Evolutionary conservation across 371 early-diverging fungal species (phyloP), one percentile per base, ranked within the genome.

Genomic region (Antonospora locustae): DNA sequence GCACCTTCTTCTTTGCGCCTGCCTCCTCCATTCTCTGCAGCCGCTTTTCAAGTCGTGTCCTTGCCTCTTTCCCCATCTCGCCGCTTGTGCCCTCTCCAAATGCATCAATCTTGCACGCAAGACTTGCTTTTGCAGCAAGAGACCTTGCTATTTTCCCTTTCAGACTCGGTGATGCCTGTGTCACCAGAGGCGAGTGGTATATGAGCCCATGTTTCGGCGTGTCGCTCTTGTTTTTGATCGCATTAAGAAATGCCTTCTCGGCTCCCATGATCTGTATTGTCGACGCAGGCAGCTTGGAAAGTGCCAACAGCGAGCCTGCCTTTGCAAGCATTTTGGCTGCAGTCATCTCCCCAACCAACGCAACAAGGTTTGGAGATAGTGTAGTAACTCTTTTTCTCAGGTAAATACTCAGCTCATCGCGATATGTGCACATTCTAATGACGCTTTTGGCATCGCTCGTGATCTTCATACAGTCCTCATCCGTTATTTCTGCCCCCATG

Each of bases 161-260:
- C 69, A 78, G 69, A 77, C 84, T 83, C 63, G 82, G 79, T 3
- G 78, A 77, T 41, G 87, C 84, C 72, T 84, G 83, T 48, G 86
- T 86, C 22, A 90, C 79, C 38, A 90, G 76, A 23, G 83, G 81
- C 25, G 88, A 83, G 69, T 88, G 85, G 73, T 83, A 92, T 58
- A 92, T 81, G 49, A 89, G 76, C 70, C 93, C 93, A 70, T 89
- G 89, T 77, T 92, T 90, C 62, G 92, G 92, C 24, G 92, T 91
- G 73, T 86, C 82, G 67, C 83, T 78, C 77, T 87, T 84, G 54
- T 84, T 82, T 80, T 87, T 88, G 63, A 91, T 72, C 5, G 92
- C 89, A 61, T 88, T 81, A 79, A 88, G 88, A 39, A 89, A 80
- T 19, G 89, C 89, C 80, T 92, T 92, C 77, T 92, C 90, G 47